Percentiles rank a stretch among this genome's conserved stretches.
Evolutionary conservation across 768 basidiomycete genomes (phyloP).

Genomic region (Termitomyces sp.): DNA sequence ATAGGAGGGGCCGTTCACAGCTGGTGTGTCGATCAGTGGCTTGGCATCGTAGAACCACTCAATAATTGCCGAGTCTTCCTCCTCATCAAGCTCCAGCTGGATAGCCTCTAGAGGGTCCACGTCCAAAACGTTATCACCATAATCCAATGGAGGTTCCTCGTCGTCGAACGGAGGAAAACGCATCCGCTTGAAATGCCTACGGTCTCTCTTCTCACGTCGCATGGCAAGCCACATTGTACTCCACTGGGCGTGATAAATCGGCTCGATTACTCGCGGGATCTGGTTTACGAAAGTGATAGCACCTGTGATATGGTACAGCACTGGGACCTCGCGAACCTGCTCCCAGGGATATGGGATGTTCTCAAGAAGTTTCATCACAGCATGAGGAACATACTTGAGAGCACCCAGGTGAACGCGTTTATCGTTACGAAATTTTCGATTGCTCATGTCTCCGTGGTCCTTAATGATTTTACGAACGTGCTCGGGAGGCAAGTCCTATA

Average conservation of each 20-base stretch:
- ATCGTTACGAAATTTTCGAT: conserved; percentile 98
- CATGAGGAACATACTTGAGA: conserved; percentile 97
- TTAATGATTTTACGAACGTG: conserved; percentile 99
- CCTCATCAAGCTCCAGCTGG: conserved; percentile 88
- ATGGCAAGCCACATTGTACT: conserved; percentile 99
- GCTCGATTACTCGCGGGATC: conserved; percentile 94
- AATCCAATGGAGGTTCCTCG: conserved; percentile 97
- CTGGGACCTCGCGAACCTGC: conserved; percentile 98
- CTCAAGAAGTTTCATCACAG: conserved; percentile 98
- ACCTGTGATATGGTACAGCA: conserved; percentile 97
- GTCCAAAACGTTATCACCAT: conserved; percentile 97
- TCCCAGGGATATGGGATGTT: conserved; percentile 98
- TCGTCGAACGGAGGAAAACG: conserved; percentile 99
- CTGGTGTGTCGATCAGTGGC: conserved; percentile 84
- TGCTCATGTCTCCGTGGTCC: conserved; percentile 99
- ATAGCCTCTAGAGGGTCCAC: conserved; percentile 98
- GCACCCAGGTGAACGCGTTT: conserved; percentile 99
- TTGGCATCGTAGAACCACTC: conserved; percentile 99
- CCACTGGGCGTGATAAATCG: conserved; percentile 99
- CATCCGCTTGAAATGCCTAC: conserved; percentile 99
- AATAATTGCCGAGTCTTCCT: conserved; percentile 86
- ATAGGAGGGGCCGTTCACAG: conserved; percentile 92
- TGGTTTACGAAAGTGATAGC: conserved; percentile 99
- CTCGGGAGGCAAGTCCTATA: conserved; percentile 89
- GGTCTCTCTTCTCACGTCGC: conserved; percentile 97